Conservation (phyloP, 2,329 filamentous ascomycete genomes). For the Cordyceps farinosa region DNA sequence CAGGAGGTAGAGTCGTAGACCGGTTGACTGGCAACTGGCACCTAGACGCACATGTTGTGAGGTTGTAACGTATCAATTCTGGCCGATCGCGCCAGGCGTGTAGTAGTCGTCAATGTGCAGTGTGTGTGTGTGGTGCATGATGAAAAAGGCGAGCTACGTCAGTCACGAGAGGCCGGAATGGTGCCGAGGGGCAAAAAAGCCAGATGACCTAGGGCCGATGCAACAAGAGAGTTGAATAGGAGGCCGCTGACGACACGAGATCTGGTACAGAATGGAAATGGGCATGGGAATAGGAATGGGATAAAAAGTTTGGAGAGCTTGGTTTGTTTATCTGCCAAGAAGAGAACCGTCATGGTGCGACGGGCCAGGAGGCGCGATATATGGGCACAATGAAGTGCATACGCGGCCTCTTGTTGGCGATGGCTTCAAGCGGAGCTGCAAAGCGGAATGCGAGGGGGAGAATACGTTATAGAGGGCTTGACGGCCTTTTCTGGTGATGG, state of each 20-base stretch:
- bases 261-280: neutral
- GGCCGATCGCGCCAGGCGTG: neutral
- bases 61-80: slow-evolving; percentile 7
- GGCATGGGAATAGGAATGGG: neutral
- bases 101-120: neutral
- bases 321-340: neutral
- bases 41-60: neutral
- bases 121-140: neutral
- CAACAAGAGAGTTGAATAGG: neutral
- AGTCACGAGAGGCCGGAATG: slow-evolving; percentile 4
- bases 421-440: neutral
- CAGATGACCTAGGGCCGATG: neutral
- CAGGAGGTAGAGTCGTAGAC: too few species aligned
- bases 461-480: neutral
- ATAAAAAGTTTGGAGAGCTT: too few species aligned
- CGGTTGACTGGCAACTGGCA: too few species aligned
- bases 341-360: neutral
- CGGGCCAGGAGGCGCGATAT: neutral
- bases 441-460: neutral
- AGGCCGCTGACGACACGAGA: neutral
- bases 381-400: neutral
- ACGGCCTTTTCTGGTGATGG: neutral
- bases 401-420: neutral
- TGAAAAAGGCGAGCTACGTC: neutral
- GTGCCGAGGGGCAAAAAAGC: neutral